Conservation (phyloP, 164 flowering plant species). For the Nymphaea colorata region DNA sequence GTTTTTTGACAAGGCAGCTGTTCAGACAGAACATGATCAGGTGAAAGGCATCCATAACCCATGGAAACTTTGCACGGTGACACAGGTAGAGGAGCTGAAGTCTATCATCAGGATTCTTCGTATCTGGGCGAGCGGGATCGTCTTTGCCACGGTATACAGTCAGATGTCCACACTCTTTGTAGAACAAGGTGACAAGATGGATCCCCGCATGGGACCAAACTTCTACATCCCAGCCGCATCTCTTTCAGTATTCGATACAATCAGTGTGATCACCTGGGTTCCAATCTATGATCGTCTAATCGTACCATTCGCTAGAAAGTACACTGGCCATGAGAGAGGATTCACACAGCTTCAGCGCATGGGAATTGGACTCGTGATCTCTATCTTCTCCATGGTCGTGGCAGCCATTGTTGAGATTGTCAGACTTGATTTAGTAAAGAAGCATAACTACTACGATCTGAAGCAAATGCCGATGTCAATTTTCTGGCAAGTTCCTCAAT, state of each 20-base stretch:
- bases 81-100: constrained; percentile 35
- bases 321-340: constrained; percentile 20
- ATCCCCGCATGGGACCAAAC: constrained; percentile 20
- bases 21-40: constrained; percentile 13
- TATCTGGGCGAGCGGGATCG: constrained; percentile 28
- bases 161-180: constrained; percentile 37
- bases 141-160: constrained; percentile 27
- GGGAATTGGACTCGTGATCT: constrained; percentile 30
- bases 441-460: constrained; percentile 18
- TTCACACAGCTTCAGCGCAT: constrained; percentile 31
- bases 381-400: constrained; percentile 24
- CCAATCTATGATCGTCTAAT: constrained; percentile 22
- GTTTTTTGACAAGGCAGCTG: constrained; percentile 36
- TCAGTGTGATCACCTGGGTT: not conserved
- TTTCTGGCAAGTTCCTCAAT: constrained; percentile 45
- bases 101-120: constrained; percentile 25
- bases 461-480: constrained; percentile 20
- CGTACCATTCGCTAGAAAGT: constrained; percentile 16
- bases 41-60: constrained; percentile 14
- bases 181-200: constrained; percentile 32
- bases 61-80: constrained; percentile 34
- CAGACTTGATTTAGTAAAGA: constrained; percentile 19
- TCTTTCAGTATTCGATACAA: not conserved
- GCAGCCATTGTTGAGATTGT: constrained; percentile 22
- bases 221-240: constrained; percentile 2